Conservation (phyloP, 2,329 filamentous ascomycete species). For the Camptophora hylomeconis region DNA sequence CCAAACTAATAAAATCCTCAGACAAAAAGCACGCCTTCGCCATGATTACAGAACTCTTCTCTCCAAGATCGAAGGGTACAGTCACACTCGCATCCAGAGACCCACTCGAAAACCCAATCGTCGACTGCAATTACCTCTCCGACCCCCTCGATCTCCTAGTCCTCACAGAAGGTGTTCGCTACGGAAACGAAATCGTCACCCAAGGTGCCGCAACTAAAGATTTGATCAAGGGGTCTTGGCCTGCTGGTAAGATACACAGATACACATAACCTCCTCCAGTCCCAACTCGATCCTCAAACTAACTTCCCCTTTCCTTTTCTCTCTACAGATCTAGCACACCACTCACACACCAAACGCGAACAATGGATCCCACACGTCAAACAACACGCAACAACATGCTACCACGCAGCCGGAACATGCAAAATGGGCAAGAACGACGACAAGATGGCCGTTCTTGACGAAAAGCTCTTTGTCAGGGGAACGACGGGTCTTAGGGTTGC, state of each 20-base stretch:
- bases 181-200: conserved; percentile 48
- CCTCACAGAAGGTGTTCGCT: conserved; percentile 44
- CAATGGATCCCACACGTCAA: conserved; percentile 47
- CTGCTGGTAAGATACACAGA: conserved; percentile 22
- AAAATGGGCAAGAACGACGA: conserved; percentile 41
- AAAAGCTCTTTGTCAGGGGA: conserved; percentile 39
- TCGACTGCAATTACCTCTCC: conserved; percentile 45
- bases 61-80: conserved; percentile 42
- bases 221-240: conserved; percentile 49
- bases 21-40: conserved; percentile 43
- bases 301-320: too few species aligned
- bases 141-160: conserved; percentile 47
- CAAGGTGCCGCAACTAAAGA: conserved; percentile 44
- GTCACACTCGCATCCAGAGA: conserved; percentile 40
- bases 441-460: conserved; percentile 39
- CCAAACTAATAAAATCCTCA: conserved; percentile 2
- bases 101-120: conserved; percentile 38
- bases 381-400: conserved; percentile 48
- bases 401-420: conserved; percentile 45
- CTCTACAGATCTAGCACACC: conserved; percentile 33
- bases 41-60: conserved; percentile 46
- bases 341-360: conserved; percentile 39
- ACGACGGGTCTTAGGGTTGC: conserved; percentile 41
- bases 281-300: neutral
- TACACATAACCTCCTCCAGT: neutral